phyloP scores from a whole-genome alignment of 1,284 basidiomycete species.

The Fomitopsis betulina region DNA sequence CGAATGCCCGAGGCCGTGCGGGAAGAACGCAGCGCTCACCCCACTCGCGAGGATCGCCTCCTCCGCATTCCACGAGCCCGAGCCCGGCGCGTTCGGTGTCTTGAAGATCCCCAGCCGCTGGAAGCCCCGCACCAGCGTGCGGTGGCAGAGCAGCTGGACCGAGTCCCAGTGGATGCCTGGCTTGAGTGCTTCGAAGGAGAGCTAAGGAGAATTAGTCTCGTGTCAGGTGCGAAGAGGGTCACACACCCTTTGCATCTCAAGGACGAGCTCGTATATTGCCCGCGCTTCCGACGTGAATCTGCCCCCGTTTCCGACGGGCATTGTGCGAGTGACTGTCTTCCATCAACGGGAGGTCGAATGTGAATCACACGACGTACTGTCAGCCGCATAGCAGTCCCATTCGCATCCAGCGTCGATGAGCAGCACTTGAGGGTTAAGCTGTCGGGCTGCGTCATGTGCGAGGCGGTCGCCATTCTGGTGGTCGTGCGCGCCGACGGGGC shows the following conservation, averaged over 20 bases:
- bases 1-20: constrained; percentile 87
- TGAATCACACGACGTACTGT: constrained; percentile 41
- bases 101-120: constrained; percentile 84
- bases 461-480: constrained; percentile 48
- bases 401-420: constrained; percentile 93
- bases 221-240: neutral
- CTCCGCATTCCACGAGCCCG: constrained; percentile 53
- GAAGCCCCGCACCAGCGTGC: constrained; percentile 74
- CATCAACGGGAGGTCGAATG: neutral
- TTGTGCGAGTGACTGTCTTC: constrained; percentile 65
- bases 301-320: constrained; percentile 86
- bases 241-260: constrained; percentile 82
- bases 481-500: constrained; percentile 56
- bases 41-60: constrained; percentile 74
- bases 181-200: constrained; percentile 59
- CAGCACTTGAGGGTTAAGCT: constrained; percentile 71
- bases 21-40: constrained; percentile 82
- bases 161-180: constrained; percentile 84
- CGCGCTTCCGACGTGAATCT: constrained; percentile 77
- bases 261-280: constrained; percentile 80
- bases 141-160: constrained; percentile 79
- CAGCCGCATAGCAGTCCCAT: constrained; percentile 78
- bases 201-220: constrained; percentile 31
- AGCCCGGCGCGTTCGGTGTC: constrained; percentile 38
- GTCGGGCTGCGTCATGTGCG: constrained; percentile 33